Percentiles rank a stretch among this genome's conserved stretches.
Conservation (phyloP, 2,329 filamentous ascomycete species). For the Colletotrichum costaricense region DNA sequence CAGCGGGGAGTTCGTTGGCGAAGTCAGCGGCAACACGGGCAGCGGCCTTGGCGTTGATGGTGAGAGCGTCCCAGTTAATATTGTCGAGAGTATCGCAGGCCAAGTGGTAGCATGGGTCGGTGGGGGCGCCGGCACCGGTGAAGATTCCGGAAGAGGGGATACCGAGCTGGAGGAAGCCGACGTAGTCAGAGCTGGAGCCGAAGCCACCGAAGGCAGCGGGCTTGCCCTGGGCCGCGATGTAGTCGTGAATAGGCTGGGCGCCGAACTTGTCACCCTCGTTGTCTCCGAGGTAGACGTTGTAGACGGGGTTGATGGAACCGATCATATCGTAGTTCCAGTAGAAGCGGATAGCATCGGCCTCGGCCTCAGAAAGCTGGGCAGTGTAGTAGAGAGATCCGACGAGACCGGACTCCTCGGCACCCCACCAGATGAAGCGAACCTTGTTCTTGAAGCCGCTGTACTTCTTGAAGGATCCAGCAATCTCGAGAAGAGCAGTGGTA, state of each 20-base stretch:
- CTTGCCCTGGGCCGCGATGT: constrained; percentile 48
- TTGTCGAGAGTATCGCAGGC: constrained; percentile 53
- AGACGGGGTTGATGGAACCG: constrained; percentile 53
- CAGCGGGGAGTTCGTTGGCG: constrained; percentile 47
- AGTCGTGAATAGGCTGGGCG: constrained; percentile 47
- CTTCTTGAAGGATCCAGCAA: constrained; percentile 49
- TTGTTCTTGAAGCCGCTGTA: constrained; percentile 55
- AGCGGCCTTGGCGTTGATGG: constrained; percentile 55
- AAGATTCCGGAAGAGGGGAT: constrained; percentile 54
- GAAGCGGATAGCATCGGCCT: constrained; percentile 68
- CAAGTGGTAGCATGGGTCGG: constrained; percentile 53
- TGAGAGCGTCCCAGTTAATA: constrained; percentile 54
- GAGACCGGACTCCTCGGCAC: constrained; percentile 56
- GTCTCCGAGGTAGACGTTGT: constrained; percentile 53
- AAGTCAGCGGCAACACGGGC: constrained; percentile 59
- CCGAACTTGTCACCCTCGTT: constrained; percentile 49
- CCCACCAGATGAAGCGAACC: constrained; percentile 57
- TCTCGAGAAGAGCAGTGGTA: constrained; percentile 50
- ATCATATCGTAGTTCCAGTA: constrained; percentile 83
- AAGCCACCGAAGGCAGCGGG: constrained; percentile 47
- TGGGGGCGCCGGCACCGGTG: constrained; percentile 49
- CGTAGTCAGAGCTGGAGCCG: constrained; percentile 52
- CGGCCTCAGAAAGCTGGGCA: constrained; percentile 46
- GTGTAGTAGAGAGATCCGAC: constrained; percentile 56
- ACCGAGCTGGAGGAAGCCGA: constrained; percentile 52